These are phyloP conservation scores for Beauveria sp. DNA, from an alignment of 2,329 filamentous ascomycete species.

Conservation along the genomic window DNA sequence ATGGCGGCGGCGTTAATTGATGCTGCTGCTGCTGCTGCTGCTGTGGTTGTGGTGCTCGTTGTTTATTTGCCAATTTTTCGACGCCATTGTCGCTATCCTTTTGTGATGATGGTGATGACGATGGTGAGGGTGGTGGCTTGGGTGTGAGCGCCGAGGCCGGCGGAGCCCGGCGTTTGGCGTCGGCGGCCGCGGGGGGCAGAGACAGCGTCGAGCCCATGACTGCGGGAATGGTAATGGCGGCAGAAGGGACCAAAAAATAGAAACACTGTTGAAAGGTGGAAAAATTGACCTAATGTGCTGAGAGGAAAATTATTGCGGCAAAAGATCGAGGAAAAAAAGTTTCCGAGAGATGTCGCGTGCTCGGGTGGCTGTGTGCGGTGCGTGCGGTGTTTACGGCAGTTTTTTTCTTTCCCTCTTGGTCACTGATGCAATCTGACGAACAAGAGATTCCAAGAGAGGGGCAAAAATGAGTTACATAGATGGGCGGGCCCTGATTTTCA, in stretches of 20 bases:
- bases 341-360: not conserved
- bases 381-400: conserved; percentile 6
- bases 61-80: no score
- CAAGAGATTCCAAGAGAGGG: not conserved
- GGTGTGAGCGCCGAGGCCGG: not conserved
- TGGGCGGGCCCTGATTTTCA: not conserved
- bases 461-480: not conserved
- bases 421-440: conserved; percentile 9
- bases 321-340: not conserved
- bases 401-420: not conserved
- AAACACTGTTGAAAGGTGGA: not conserved
- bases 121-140: not conserved
- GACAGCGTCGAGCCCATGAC: conserved; percentile 8
- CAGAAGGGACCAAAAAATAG: not conserved
- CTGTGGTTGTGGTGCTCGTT: not conserved
- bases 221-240: not conserved
- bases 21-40: not conserved
- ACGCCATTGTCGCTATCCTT: not conserved
- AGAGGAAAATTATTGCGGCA: not conserved
- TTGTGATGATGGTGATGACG: not conserved
- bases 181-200: not conserved
- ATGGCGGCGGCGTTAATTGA: conserved; percentile 2
- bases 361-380: not conserved
- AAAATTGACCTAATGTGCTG: not conserved
- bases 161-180: conserved; percentile 3